A percentile compares a stretch with the other conserved stretches of the same genome.
Evolutionary conservation across 306 rosid genomes (phyloP).

Genomic region (Vigna unguiculata): DNA sequence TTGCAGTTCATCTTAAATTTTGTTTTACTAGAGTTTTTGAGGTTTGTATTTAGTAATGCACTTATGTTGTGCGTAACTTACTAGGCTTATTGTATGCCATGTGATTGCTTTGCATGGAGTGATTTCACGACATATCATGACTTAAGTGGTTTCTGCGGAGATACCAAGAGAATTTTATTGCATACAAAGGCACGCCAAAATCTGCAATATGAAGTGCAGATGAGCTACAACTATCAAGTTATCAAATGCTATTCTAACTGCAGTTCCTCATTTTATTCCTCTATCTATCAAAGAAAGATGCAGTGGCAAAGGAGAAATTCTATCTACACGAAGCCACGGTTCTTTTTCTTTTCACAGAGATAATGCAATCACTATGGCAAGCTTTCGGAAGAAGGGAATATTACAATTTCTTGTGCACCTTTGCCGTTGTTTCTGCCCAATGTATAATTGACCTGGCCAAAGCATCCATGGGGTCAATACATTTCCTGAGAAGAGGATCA

Average conservation of each 20-base stretch:
- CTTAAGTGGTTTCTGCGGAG: conserved; percentile 18
- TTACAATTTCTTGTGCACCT: conserved; percentile 37
- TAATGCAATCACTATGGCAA: conserved; percentile 7
- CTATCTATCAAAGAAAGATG: conserved; percentile 28
- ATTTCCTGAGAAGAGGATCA: conserved; percentile 62
- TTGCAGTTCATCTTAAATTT: conserved; percentile 10
- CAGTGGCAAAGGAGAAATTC: conserved; percentile 5
- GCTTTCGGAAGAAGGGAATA: conserved; percentile 5
- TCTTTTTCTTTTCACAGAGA: conserved; percentile 9
- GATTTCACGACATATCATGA: background rate
- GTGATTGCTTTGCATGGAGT: conserved; percentile 6
- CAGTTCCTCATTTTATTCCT: conserved; percentile 23
- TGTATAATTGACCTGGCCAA: conserved; percentile 59
- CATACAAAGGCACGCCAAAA: conserved; percentile 8
- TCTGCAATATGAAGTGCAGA: conserved; percentile 34
- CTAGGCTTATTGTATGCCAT: background rate
- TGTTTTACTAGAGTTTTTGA: background rate
- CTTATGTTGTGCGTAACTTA: background rate
- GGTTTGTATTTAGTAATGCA: background rate
- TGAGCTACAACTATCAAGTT: conserved; percentile 21
- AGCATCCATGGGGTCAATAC: conserved; percentile 63
- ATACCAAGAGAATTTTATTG: conserved; percentile 10
- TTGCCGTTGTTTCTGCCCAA: conserved; percentile 54
- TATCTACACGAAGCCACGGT: background rate
- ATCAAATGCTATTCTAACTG: conserved; percentile 17